Conservation (phyloP, 805 yeast species). For the Candida ortonii region DNA sequence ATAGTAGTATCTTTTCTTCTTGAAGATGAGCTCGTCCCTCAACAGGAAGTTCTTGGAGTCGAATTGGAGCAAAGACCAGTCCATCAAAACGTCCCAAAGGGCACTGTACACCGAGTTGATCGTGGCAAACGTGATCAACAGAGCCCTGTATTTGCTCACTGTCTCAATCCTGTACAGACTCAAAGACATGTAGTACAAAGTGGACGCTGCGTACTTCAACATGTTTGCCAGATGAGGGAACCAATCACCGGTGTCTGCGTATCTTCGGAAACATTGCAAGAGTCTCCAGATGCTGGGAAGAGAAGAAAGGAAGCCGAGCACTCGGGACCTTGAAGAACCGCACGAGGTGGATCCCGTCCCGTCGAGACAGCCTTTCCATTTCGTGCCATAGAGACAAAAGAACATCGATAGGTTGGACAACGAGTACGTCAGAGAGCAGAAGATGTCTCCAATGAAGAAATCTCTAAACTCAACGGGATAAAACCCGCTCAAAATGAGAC, state of each 20-base stretch:
- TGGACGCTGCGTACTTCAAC: conserved; percentile 66
- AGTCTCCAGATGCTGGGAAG: conserved; percentile 90
- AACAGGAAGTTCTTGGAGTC: conserved; percentile 54
- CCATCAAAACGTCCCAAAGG: conserved; percentile 92
- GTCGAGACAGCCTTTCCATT: conserved; percentile 58
- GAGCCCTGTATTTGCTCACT: conserved; percentile 41
- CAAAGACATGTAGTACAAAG: conserved; percentile 65
- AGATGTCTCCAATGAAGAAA: conserved; percentile 87
- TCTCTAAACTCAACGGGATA: conserved; percentile 96
- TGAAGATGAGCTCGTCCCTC: conserved; percentile 69
- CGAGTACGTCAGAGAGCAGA: conserved; percentile 85
- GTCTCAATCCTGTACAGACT: conserved; percentile 73
- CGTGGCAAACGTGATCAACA: conserved; percentile 70
- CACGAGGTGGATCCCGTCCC: conserved; percentile 46
- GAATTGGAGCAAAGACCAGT: conserved; percentile 85
- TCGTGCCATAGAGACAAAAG: conserved; percentile 73
- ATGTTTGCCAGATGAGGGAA: conserved; percentile 95
- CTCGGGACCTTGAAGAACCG: conserved; percentile 73
- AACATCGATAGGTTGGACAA: conserved; percentile 82
- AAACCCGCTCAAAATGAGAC: conserved; percentile 76
- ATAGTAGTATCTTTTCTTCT: conserved; percentile 62
- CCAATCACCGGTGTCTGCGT: conserved; percentile 88
- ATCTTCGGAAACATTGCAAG: conserved; percentile 88
- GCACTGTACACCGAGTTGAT: conserved; percentile 68
- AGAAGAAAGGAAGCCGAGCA: conserved; percentile 79